Conservation (phyloP, 345 rosid species). For the Lepidium africanum region DNA sequence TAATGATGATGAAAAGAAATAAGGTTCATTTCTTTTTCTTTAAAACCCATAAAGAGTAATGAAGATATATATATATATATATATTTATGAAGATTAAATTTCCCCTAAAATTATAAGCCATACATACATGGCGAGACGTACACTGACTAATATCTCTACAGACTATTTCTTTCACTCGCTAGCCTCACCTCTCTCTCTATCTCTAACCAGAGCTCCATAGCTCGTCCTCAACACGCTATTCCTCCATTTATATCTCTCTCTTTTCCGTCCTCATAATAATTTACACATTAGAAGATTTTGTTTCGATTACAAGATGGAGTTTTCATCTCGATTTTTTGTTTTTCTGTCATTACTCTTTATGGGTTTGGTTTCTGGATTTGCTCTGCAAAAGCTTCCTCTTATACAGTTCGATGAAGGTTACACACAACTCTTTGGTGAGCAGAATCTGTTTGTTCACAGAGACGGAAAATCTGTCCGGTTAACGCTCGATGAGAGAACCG, state of each 20-base stretch:
- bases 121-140: slow-evolving; percentile 1
- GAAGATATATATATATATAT: no score
- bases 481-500: slow-evolving; percentile 81
- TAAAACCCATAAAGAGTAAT: no score
- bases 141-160: slow-evolving; percentile 18
- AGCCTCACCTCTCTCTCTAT: slow-evolving; percentile 10
- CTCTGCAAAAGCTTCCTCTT: slow-evolving; percentile 41
- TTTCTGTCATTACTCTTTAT: slow-evolving; percentile 24
- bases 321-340: slow-evolving; percentile 12
- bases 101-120: background rate
- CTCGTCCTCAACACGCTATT: slow-evolving; percentile 12
- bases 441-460: slow-evolving; percentile 53
- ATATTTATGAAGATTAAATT: background rate
- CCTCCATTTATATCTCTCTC: slow-evolving; percentile 11
- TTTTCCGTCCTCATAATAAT: background rate
- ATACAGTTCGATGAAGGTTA: slow-evolving; percentile 85
- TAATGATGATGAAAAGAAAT: background rate
- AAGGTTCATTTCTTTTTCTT: no score
- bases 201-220: slow-evolving; percentile 11
- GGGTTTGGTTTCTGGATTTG: slow-evolving; percentile 50
- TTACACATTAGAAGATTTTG: background rate
- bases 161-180: background rate
- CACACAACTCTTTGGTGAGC: slow-evolving; percentile 77
- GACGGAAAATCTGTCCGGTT: slow-evolving; percentile 82
- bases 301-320: no score